phyloP scores from a whole-genome alignment of 202 grass and related monocot genomes.

The Eragrostis tef region DNA sequence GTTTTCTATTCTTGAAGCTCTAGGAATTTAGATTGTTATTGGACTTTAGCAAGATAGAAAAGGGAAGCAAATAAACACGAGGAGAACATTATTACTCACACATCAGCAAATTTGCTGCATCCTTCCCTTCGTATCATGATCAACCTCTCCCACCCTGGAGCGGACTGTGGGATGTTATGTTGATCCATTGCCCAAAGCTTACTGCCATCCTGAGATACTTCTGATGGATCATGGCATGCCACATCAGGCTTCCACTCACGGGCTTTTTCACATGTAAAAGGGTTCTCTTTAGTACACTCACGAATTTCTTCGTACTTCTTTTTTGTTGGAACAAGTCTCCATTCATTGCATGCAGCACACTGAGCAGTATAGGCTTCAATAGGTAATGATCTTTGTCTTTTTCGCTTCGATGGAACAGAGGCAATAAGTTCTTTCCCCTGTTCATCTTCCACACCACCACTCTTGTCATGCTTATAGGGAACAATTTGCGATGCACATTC shows the following conservation, averaged over 20 bases:
- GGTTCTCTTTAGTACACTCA: slow-evolving; percentile 31
- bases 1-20: not conserved
- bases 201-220: slow-evolving; percentile 65
- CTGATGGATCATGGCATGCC: not conserved
- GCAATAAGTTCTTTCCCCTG: not conserved
- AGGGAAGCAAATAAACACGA: slow-evolving; percentile 4
- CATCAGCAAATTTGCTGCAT: slow-evolving; percentile 65
- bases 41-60: not conserved
- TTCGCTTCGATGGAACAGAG: not conserved
- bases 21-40: not conserved
- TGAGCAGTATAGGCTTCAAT: slow-evolving; percentile 60
- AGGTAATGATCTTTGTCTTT: slow-evolving; percentile 10
- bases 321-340: slow-evolving; percentile 62
- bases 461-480: not conserved
- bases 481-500: not conserved
- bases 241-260: slow-evolving; percentile 65
- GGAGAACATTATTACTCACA: slow-evolving; percentile 48
- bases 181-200: slow-evolving; percentile 74
- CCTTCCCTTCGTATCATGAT: slow-evolving; percentile 65
- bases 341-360: slow-evolving; percentile 58
- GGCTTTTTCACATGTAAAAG: slow-evolving; percentile 60
- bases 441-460: not conserved
- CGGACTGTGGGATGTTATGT: slow-evolving; percentile 52
- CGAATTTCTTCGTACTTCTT: slow-evolving; percentile 65
- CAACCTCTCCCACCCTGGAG: slow-evolving; percentile 66